A percentile compares a stretch with the other conserved stretches of the same genome.
phyloP scores from a whole-genome alignment of 345 rosid species.

The Citrus hindsii region DNA sequence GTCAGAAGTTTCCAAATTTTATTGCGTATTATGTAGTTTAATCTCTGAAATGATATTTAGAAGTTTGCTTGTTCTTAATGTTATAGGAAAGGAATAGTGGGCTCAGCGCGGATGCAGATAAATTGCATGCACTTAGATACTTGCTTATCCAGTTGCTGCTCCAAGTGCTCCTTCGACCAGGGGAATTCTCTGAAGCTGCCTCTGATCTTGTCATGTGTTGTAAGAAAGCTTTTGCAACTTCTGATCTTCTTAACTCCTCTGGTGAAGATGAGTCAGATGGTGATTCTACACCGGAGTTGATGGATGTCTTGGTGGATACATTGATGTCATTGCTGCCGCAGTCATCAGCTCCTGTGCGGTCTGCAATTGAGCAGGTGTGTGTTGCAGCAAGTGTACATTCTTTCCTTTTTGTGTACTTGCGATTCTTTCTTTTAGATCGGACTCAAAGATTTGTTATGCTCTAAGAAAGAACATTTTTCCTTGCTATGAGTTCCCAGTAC shows the following conservation, averaged over 20 bases:
- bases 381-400: not conserved
- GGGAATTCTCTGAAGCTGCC: conserved; percentile 70
- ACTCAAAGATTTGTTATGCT: not conserved
- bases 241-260: conserved; percentile 47
- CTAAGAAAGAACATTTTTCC: not conserved
- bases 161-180: conserved; percentile 87
- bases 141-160: conserved; percentile 81
- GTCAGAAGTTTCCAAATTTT: not conserved
- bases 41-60: not conserved
- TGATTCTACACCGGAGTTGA: conserved; percentile 61
- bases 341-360: conserved; percentile 84
- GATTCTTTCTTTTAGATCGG: not conserved
- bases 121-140: conserved; percentile 66
- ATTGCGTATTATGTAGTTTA: not conserved
- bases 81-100: conserved; percentile 73
- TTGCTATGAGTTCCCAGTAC: not conserved
- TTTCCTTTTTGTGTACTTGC: not conserved
- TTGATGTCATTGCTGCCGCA: conserved; percentile 85
- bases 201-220: conserved; percentile 84
- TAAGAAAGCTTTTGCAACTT: conserved; percentile 63
- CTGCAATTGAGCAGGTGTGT: conserved; percentile 85
- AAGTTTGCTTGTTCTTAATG: conserved; percentile 9
- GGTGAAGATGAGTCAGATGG: conserved; percentile 62
- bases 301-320: conserved; percentile 91
- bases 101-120: conserved; percentile 38